Evolutionary conservation across 305 asterid genomes (phyloP).

Genomic region (Fraxinus angustifolia): DNA sequence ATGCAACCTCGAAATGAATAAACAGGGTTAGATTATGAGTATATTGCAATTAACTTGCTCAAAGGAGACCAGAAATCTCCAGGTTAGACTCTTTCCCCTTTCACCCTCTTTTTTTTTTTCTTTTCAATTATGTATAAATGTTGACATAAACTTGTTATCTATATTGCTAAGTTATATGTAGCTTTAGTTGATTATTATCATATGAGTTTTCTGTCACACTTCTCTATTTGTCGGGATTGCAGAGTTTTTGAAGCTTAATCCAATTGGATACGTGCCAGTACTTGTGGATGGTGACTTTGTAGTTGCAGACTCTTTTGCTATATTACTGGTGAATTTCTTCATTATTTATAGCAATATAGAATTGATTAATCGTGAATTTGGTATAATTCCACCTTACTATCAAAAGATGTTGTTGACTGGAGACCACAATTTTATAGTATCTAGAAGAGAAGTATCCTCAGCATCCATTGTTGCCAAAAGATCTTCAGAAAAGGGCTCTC

Average conservation of each 20-base stretch:
- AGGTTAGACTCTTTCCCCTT: constrained; percentile 38
- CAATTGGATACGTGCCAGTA: constrained; percentile 70
- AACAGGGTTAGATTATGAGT: constrained; percentile 72
- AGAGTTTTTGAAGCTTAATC: constrained; percentile 90
- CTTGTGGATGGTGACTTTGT: constrained; percentile 73
- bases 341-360: background rate
- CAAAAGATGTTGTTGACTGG: background rate
- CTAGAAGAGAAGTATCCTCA: constrained; percentile 90
- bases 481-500: constrained; percentile 57
- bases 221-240: constrained; percentile 21
- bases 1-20: background rate
- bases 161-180: background rate
- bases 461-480: constrained; percentile 71
- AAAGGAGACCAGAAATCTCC: constrained; percentile 65
- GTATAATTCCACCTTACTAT: constrained; percentile 1
- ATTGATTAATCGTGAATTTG: background rate
- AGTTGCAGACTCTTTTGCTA: constrained; percentile 76
- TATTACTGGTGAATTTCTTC: constrained; percentile 56
- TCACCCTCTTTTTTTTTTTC: background rate
- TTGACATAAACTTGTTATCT: background rate
- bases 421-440: constrained; percentile 45
- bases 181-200: background rate
- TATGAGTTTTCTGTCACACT: background rate
- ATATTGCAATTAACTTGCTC: constrained; percentile 62
- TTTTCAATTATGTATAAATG: no score